Conservation (phyloP, 306 rosid genomes). For the Cucurbita moschata region DNA sequence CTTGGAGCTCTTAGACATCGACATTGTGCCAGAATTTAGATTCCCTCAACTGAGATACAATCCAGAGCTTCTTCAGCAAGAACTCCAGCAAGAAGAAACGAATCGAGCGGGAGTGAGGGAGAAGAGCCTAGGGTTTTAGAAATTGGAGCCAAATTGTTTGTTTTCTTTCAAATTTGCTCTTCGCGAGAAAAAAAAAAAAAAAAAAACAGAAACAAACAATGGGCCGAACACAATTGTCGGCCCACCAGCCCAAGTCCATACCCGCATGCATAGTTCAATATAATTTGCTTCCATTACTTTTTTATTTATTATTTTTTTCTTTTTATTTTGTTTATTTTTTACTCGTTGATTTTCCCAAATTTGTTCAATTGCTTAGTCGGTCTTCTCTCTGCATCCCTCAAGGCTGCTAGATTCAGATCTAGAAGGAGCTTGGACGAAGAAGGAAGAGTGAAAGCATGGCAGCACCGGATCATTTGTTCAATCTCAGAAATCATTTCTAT, state of each 20-base stretch:
- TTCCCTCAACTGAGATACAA: neutral
- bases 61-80: neutral
- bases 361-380: neutral
- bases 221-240: neutral
- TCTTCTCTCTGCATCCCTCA: neutral
- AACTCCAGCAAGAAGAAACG: neutral
- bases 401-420: conserved; percentile 4
- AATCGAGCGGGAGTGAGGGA: neutral
- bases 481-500: conserved; percentile 75
- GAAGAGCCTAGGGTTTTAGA: neutral
- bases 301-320: no score
- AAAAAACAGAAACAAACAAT: neutral
- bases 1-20: conserved; percentile 99
- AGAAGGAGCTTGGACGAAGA: neutral
- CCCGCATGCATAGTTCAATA: neutral
- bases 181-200: no score
- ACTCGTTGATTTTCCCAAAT: neutral
- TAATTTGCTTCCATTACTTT: no score
- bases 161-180: neutral
- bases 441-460: conserved; percentile 10
- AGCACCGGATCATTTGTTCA: conserved; percentile 71
- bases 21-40: conserved; percentile 31
- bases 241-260: neutral
- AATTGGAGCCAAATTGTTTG: neutral
- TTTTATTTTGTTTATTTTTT: neutral